Conservation (phyloP, 2,329 filamentous ascomycete species). For the Elsinoe batatas region DNA sequence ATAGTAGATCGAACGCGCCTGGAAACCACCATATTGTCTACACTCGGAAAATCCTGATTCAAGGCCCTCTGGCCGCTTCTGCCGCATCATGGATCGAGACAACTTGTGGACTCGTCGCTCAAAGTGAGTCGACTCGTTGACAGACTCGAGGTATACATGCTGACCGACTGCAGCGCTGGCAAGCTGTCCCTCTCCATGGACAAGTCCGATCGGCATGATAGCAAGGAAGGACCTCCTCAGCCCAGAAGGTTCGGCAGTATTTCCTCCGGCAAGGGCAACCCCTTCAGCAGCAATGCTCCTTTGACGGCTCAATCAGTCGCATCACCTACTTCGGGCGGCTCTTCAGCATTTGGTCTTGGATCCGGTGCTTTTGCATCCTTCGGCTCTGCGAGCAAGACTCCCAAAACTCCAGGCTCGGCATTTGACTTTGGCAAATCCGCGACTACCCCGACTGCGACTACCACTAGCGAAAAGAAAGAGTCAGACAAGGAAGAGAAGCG, state of each 20-base stretch:
- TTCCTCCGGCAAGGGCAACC: slow-evolving; percentile 65
- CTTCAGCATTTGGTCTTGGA: slow-evolving; percentile 85
- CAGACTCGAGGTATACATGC: not conserved
- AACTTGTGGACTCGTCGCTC: slow-evolving; percentile 68
- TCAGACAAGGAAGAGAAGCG: slow-evolving; percentile 34
- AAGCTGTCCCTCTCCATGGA: slow-evolving; percentile 84
- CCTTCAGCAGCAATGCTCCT: slow-evolving; percentile 67
- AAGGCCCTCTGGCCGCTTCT: slow-evolving; percentile 8
- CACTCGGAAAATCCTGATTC: not conserved
- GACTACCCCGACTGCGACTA: slow-evolving; percentile 36
- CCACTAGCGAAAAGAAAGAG: slow-evolving; percentile 56
- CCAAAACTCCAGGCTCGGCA: slow-evolving; percentile 71
- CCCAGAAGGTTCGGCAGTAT: slow-evolving; percentile 63
- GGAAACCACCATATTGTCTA: not conserved
- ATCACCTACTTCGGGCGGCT: slow-evolving; percentile 64
- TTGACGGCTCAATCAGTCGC: slow-evolving; percentile 55
- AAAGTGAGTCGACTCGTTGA: slow-evolving; percentile 52
- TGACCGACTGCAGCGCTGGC: slow-evolving; percentile 49
- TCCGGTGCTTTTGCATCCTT: slow-evolving; percentile 97
- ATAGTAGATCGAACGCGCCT: not conserved
- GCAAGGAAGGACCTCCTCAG: slow-evolving; percentile 36
- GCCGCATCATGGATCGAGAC: slow-evolving; percentile 19
- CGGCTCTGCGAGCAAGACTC: slow-evolving; percentile 69
- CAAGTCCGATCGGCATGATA: slow-evolving; percentile 43
- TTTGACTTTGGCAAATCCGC: slow-evolving; percentile 63